Conservation (phyloP, 768 basidiomycete species). For the Collybia sordida region DNA sequence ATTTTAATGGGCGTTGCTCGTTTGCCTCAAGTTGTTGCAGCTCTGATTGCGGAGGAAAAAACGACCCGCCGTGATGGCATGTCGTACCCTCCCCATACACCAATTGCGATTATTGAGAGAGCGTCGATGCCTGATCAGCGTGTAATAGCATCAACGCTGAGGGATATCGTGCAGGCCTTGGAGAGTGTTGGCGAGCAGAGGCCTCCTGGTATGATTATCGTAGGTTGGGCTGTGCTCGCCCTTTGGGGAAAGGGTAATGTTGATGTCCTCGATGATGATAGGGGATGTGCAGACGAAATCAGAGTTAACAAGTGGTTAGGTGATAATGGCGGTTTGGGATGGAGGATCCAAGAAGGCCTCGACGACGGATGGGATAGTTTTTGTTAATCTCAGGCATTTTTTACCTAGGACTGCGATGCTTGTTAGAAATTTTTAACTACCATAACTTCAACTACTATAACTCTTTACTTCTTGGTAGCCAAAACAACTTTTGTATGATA, state of each 20-base stretch:
- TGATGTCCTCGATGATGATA: slow-evolving; percentile 63
- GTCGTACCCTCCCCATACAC: slow-evolving; percentile 72
- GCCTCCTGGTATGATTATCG: slow-evolving; percentile 94
- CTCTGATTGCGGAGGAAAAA: slow-evolving; percentile 37
- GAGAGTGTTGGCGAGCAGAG: slow-evolving; percentile 80
- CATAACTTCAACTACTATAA: no score
- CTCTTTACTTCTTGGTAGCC: no score
- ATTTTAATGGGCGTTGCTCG: slow-evolving; percentile 96
- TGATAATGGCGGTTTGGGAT: slow-evolving; percentile 41
- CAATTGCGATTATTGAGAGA: slow-evolving; percentile 92
- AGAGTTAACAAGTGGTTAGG: slow-evolving; percentile 63
- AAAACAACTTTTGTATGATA: no score
- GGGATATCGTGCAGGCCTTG: slow-evolving; percentile 67
- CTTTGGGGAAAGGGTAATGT: slow-evolving; percentile 74
- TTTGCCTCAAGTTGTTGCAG: slow-evolving; percentile 65
- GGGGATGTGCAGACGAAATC: slow-evolving; percentile 38
- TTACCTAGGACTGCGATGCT: no score
- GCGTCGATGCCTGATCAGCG: slow-evolving; percentile 95
- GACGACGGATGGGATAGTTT: slow-evolving; percentile 37
- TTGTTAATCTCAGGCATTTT: neutral
- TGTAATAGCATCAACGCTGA: slow-evolving; percentile 75
- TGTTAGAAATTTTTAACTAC: no score
- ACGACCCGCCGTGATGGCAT: slow-evolving; percentile 31
- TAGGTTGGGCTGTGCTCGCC: slow-evolving; percentile 89
- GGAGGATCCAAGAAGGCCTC: slow-evolving; percentile 69